Evolutionary conservation across 1,284 basidiomycete species (phyloP), one percentile per base, ranked within the genome.

Genomic region (Bjerkandera adusta): DNA sequence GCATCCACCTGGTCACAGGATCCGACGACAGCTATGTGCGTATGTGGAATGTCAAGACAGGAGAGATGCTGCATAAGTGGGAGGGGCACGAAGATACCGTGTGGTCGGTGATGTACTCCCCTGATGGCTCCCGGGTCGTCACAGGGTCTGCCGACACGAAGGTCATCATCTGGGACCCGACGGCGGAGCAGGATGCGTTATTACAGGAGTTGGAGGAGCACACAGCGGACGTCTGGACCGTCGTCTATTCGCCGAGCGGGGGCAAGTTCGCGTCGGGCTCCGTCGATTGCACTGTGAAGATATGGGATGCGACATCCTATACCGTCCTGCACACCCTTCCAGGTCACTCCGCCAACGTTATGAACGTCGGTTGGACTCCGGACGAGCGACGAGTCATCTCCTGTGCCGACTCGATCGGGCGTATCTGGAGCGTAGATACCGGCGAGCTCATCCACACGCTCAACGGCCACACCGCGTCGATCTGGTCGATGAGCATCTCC

Each of bases 401-500:
- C 11, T 43, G 32, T 21, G 43, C 37, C 8, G 47, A 52, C 11
- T 30, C 21, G 4, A n/a, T 10, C 6, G 47, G 26, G 5, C 33
- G 25, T 5, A 36, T 49, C 15, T 54, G 50, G 47, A 24, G 42
- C 25, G 40, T 43, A 8, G 40, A 36, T 2, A 43, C 54, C 8
- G 59, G 58, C 15, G 24, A 33, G 20, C 35, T 39, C 1, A 34
- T 58, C 20, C 45, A 47, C 15, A 37, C 11, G 8, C 15, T 53
- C 27, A 32, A 43, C 7, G 61, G 53, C 11, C 60, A 67, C 43
- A 45, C 24, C 2, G 51, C 47, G 1, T 36, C 53, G 1, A 58
- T 66, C 33, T 55, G 55, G 49, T 45, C 38, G 11, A 55, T 62
- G n/a, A 45, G 43, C 4, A 55, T 62, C 53, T 61, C 60, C 2